Evolutionary conservation across 176 grass and related monocot genomes (phyloP).

Genomic region (maize (Zea mays)): DNA sequence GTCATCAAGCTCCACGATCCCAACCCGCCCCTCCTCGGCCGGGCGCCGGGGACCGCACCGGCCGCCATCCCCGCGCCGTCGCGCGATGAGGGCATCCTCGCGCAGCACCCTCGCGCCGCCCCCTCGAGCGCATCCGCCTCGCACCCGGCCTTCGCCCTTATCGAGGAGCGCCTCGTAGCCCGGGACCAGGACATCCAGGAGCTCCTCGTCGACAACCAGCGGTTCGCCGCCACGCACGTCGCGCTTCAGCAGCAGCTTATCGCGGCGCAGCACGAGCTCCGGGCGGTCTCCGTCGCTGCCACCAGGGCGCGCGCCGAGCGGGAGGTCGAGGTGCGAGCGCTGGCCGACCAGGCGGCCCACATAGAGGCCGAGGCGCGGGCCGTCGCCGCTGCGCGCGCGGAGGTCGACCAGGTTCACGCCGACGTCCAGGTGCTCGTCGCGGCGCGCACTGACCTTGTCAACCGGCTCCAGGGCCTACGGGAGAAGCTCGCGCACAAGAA

Average conservation of each 20-base stretch:
- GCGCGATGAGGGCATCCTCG: conserved; percentile 22
- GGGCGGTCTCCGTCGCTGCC: conserved; percentile 48
- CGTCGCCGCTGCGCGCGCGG: conserved; percentile 48
- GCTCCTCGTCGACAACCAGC: conserved; percentile 87
- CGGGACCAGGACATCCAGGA: conserved; percentile 70
- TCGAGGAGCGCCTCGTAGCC: conserved; percentile 59
- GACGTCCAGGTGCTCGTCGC: conserved; percentile 54
- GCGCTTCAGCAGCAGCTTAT: conserved; percentile 80
- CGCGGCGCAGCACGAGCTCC: conserved; percentile 72
- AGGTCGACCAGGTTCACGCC: conserved; percentile 53
- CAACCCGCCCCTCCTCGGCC: conserved; percentile 58
- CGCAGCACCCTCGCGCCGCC: conserved; percentile 1
- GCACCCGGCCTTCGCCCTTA: conserved; percentile 39
- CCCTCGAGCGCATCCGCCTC: neutral
- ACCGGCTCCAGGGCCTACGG: conserved; percentile 45
- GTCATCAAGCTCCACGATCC: conserved; percentile 50
- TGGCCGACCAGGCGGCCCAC: conserved; percentile 52
- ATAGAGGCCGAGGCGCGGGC: conserved; percentile 59
- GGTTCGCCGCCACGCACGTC: conserved; percentile 86
- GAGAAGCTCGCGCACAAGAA: conserved; percentile 45
- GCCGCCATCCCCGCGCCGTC: conserved; percentile 19
- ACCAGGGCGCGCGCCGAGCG: conserved; percentile 41
- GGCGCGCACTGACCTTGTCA: conserved; percentile 51
- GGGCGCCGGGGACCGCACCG: conserved; percentile 29
- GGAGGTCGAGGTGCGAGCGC: conserved; percentile 49